A percentile compares a stretch with the other conserved stretches of the same genome.
phyloP scores from a whole-genome alignment of 208 protist genomes.

The Acanthamoeba divionensis region DNA sequence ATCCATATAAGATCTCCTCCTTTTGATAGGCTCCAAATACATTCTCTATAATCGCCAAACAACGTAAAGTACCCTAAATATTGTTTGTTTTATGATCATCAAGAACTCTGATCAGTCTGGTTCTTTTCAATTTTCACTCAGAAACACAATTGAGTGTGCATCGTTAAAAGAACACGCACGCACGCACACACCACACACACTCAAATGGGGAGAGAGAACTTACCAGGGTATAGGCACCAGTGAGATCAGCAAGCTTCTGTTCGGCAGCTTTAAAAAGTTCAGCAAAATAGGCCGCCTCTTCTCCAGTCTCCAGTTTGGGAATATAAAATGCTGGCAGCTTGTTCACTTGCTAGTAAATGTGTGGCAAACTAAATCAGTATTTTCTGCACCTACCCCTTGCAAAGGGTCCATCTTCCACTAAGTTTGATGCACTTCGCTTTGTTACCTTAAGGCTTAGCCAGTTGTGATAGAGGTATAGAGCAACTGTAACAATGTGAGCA shows the following conservation, averaged over 20 bases:
- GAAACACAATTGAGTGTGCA: no score
- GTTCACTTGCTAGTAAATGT: background rate
- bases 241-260: background rate
- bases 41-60: conserved; percentile 41
- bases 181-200: no score
- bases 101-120: no score
- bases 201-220: no score
- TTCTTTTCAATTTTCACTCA: no score
- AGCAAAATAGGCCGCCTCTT: conserved; percentile 19
- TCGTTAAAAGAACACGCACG: no score
- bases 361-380: no score
- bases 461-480: conserved; percentile 48
- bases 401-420: no score
- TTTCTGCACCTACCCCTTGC: no score
- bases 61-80: background rate
- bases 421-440: no score
- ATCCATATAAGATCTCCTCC: conserved; percentile 27
- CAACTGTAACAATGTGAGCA: conserved; percentile 32
- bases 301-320: conserved; percentile 26
- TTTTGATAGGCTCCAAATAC: conserved; percentile 37
- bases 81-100: no score
- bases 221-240: background rate
- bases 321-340: conserved; percentile 26
- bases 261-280: background rate
- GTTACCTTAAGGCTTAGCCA: background rate